Evolutionary conservation across 148 eudicot species (phyloP), one percentile per base, ranked within the genome.

Genomic region (Nepenthes mirabilis): DNA sequence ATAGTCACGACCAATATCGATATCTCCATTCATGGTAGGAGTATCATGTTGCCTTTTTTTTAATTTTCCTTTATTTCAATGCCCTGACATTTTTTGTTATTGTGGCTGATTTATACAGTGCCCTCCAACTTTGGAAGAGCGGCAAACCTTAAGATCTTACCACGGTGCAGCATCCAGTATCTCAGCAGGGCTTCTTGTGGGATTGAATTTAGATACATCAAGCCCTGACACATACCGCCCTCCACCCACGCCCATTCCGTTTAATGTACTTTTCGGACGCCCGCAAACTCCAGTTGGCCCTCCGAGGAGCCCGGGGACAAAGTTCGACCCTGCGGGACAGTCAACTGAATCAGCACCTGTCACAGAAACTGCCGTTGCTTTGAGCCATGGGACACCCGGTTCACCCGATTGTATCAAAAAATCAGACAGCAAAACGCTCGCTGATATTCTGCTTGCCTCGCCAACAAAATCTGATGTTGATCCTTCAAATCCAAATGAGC

Each of bases 221-320:
- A 80, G 72, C 48, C 97, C 93, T 6, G 90, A 91, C 66, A 91
- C 95, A 64, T 87, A 72, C 68, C 82, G 87, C 3, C 74, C 87
- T 14, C 95, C 95, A 62, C 95, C 97, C 58, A 82, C 82, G 11
- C 97, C 95, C 14, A 74, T 91, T 62, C 97, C 97, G 12, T 91
- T 84, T 51, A 84, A 87, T 56, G 81, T 75, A 58, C 84, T 83
- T 70, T 65, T 87, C 65, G 97, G 97, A 11, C 78, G 66, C 37
- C 79, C 89, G 11, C 79, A 70, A 47, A 70, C 82, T 64, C 82
- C 82, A 57, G 54, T 71, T 54, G 62, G 55, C 55, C 14, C 57
- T 56, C 57, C 66, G 66, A 78, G 73, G 59, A 74, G 50, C 58
- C 82, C 61, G 37, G 77, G 68, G 45, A 60, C 52, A 7, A 78